Percentiles rank a stretch among this genome's conserved stretches.
Conservation (phyloP, 139 green algal species). For the Chlorella sp. region DNA sequence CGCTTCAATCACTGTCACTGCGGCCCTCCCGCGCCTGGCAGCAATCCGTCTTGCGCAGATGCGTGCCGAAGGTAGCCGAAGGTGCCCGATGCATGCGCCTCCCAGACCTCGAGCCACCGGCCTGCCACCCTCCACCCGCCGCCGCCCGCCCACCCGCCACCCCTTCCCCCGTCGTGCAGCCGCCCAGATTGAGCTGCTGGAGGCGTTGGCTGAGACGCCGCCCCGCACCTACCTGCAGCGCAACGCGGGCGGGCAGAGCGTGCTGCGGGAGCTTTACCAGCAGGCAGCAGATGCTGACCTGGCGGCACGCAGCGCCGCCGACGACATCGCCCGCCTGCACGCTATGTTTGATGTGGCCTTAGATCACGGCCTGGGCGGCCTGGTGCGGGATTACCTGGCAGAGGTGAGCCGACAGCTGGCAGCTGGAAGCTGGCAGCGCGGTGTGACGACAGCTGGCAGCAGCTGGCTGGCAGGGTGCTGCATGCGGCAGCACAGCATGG, state of each 20-base stretch:
- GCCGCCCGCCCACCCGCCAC: not conserved
- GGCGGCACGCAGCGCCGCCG: not conserved
- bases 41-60: not conserved
- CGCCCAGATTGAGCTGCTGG: not conserved
- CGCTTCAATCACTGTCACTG: not conserved
- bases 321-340: constrained; percentile 42
- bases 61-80: no score
- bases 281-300: constrained; percentile 5
- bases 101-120: no score
- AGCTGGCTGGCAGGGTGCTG: no score
- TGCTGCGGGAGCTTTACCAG: constrained; percentile 27
- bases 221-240: constrained; percentile 17
- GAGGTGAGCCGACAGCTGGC: constrained; percentile 48
- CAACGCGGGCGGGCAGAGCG: not conserved
- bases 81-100: not conserved
- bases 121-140: not conserved
- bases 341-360: constrained; percentile 55
- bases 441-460: no score
- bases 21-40: not conserved
- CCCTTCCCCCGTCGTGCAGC: not conserved
- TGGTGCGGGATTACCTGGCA: constrained; percentile 69
- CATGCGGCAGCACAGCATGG: not conserved
- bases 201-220: constrained; percentile 15
- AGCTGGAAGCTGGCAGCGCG: not conserved
- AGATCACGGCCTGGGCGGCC: constrained; percentile 54